Conservation (phyloP, 495 filamentous ascomycete genomes). For the Xeromyces bisporus region DNA sequence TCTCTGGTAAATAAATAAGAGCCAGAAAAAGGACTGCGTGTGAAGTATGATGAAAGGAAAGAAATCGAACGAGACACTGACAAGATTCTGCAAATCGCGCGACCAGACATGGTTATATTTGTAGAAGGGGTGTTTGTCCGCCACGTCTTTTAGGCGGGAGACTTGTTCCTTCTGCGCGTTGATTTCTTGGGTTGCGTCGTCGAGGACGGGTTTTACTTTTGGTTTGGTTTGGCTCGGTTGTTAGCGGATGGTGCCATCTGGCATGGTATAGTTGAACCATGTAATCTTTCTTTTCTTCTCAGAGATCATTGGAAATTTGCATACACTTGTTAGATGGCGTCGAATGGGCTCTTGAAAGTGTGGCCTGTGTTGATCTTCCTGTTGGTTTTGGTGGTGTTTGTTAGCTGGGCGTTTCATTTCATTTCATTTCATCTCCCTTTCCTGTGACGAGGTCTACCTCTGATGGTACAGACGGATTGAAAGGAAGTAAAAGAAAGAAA, state of each 20-base stretch:
- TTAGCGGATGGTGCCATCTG: no score
- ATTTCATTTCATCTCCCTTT: not conserved
- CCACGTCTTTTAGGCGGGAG: constrained; percentile 42
- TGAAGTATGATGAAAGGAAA: no score
- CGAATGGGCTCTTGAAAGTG: constrained; percentile 77
- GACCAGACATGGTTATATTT: constrained; percentile 83
- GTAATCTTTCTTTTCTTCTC: no score
- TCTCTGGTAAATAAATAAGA: no score
- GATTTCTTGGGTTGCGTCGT: constrained; percentile 24
- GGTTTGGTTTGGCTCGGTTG: no score
- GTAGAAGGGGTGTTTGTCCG: constrained; percentile 83
- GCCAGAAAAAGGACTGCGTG: no score
- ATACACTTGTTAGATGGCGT: constrained; percentile 62
- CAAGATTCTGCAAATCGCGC: constrained; percentile 67
- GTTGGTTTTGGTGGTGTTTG: no score
- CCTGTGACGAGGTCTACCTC: no score
- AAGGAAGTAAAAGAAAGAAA: not conserved
- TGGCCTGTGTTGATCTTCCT: constrained; percentile 54
- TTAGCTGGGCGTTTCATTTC: no score
- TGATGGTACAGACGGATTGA: not conserved
- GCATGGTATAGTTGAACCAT: no score
- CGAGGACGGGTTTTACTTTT: constrained; percentile 31
- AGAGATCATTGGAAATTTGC: constrained; percentile 10
- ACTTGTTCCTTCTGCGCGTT: constrained; percentile 28
- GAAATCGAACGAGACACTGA: constrained; percentile 10